These are phyloP conservation scores for Cadophora sp. DNA, from an alignment of 2,329 filamentous ascomycete genomes.

Conservation along the genomic window DNA sequence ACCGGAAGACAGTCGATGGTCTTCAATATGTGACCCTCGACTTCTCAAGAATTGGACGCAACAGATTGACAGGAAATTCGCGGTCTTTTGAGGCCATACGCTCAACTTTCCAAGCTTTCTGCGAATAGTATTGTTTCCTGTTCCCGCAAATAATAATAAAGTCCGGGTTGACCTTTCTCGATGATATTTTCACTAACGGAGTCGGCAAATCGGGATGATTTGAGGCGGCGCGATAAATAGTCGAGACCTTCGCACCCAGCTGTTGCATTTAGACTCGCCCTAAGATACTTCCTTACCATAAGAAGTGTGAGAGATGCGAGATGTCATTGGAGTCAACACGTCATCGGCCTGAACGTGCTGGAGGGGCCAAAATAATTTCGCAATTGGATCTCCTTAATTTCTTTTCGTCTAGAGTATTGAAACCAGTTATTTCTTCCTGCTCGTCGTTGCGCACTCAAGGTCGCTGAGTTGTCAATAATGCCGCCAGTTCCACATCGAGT, in stretches of 20 bases:
- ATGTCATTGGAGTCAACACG: not conserved
- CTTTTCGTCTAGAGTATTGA: too few relatives aligned
- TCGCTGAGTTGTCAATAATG: not conserved
- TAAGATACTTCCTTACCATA: not conserved
- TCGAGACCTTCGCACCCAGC: not conserved
- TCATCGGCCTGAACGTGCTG: not conserved
- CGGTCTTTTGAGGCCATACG: not conserved
- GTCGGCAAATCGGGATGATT: not conserved
- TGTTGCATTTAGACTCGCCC: not conserved
- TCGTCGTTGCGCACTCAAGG: not conserved
- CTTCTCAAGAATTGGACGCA: too few relatives aligned
- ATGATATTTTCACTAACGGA: not conserved
- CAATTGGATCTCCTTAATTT: not conserved
- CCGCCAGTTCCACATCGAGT: conserved; percentile 15
- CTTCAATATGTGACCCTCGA: too few relatives aligned
- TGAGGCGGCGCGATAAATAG: not conserved
- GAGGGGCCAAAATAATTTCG: not conserved
- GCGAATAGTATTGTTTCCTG: too few relatives aligned
- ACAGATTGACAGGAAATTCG: too few relatives aligned
- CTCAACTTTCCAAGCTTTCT: too few relatives aligned
- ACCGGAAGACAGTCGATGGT: too few relatives aligned
- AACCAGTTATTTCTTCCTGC: not conserved
- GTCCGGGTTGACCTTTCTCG: not conserved
- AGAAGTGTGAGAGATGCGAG: not conserved
- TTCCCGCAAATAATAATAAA: too few relatives aligned